Conservation (phyloP, 2,329 filamentous ascomycete species). For the Xylaria sp. region DNA sequence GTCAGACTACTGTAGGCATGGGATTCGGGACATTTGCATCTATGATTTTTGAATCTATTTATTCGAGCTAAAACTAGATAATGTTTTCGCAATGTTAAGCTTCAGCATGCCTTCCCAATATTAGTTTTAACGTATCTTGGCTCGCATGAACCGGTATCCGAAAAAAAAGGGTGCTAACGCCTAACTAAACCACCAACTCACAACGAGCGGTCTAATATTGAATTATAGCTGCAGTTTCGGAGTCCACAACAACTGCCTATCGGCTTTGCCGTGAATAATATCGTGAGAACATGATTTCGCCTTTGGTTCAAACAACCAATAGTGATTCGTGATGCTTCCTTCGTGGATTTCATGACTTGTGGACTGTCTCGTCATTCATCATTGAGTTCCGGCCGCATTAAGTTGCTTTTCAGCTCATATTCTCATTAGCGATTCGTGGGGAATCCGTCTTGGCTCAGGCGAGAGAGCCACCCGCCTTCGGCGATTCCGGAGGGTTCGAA, state of each 20-base stretch:
- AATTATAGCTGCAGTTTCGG: not conserved
- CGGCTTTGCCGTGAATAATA: not conserved
- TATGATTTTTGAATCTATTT: not conserved
- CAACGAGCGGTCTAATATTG: not conserved
- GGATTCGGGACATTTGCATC: not conserved
- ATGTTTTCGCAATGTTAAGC: no score
- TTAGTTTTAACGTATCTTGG: no score
- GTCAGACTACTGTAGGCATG: not conserved
- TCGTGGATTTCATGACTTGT: not conserved
- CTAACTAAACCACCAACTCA: not conserved
- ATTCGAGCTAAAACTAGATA: no score
- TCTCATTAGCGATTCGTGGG: not conserved
- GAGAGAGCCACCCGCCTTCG: not conserved
- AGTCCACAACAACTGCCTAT: not conserved
- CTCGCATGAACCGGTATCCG: not conserved
- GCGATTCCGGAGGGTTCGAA: conserved; percentile 1
- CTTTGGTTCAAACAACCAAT: not conserved
- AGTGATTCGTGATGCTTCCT: not conserved
- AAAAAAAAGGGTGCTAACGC: not conserved
- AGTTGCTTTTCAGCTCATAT: not conserved
- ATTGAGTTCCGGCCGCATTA: not conserved
- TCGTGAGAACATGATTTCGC: not conserved
- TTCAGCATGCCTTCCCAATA: no score
- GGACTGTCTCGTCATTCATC: not conserved
- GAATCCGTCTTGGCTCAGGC: not conserved